phyloP scores from a whole-genome alignment of 1,284 basidiomycete species.

The Xerocomus amazonicus region DNA sequence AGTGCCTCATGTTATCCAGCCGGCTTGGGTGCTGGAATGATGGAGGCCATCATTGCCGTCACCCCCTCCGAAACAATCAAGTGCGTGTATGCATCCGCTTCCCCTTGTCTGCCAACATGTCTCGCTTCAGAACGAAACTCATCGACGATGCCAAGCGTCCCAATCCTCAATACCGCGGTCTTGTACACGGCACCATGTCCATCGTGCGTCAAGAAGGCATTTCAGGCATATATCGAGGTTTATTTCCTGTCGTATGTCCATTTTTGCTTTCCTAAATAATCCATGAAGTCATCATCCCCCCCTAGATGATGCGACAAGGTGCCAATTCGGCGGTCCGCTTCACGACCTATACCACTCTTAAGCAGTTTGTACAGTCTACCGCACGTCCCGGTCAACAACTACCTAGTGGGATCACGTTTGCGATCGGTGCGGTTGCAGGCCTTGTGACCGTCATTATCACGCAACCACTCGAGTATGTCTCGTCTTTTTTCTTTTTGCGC shows the following conservation, averaged over 20 bases:
- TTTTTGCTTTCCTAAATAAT: not conserved
- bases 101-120: not conserved
- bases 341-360: conserved; percentile 91
- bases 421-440: conserved; percentile 90
- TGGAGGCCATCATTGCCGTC: conserved; percentile 91
- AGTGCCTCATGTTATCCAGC: conserved; percentile 43
- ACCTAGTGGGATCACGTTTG: conserved; percentile 89
- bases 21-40: conserved; percentile 93
- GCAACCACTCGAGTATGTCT: conserved; percentile 86
- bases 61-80: conserved; percentile 99
- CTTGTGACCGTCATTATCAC: conserved; percentile 94
- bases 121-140: conserved; percentile 79
- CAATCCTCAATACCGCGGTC: conserved; percentile 82
- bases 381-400: conserved; percentile 80
- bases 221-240: conserved; percentile 82
- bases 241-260: conserved; percentile 84
- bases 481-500: not conserved
- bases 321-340: conserved; percentile 98
- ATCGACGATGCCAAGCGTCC: conserved; percentile 91
- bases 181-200: conserved; percentile 79
- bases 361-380: conserved; percentile 87
- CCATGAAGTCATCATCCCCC: too few species aligned
- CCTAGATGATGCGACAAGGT: conserved; percentile 93
- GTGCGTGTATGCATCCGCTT: conserved; percentile 42
- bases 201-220: conserved; percentile 87